Base-by-base conservation (phyloP, 108 stramenopile species). In the Bacterosira constricta region DNA sequence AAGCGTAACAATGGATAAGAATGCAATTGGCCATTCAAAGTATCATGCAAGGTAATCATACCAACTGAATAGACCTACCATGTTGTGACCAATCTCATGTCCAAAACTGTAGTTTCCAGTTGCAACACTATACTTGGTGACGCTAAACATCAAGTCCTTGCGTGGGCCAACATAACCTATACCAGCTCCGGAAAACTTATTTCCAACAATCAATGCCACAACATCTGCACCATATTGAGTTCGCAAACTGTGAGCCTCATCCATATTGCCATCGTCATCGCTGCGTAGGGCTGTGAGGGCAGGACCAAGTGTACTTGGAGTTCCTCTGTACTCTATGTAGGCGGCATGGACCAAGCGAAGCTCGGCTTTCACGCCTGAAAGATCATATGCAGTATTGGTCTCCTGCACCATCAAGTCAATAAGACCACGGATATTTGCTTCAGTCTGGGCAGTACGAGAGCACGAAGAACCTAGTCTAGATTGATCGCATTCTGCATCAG, bases 31-130 rank as follows among this genome's bases (percentile, higher is more conserved):
- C 17, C 13, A 6, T 11, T 11, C 13, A 44, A 5, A 4, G 42
- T 17, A 44, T n/a, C 42, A 2, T 39, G 11, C 9, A 39, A 9
- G 38, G 11, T 17, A 56, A 34, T 26, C 34, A 27, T 30, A 17
- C 13, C 42, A 2, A 44, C n/a, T 44, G 25, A 53, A 12, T 12
- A 62, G 21, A 61, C 60, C 15, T 13, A 61, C 60, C 0, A 69
- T 18, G 42, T 69, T 69, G 11, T 69, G 68, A 11, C 57, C 57
- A n/a, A 69, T 21, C 57, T 69, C 68, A 39, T 69, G 68, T 9
- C 46, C 68, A 21, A 69, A 69, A 6, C 38, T 5, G 58, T 50
- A 69, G 26, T 51, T 35, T 27, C 68, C 68, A 3, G 68, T 69
- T 29, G 68, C 68, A 12, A 27, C 29, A 51, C 31, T 32, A 56